These are phyloP conservation scores for Backusella sp. DNA, from an alignment of 192 early-diverging fungal species.

Conservation along the genomic window DNA sequence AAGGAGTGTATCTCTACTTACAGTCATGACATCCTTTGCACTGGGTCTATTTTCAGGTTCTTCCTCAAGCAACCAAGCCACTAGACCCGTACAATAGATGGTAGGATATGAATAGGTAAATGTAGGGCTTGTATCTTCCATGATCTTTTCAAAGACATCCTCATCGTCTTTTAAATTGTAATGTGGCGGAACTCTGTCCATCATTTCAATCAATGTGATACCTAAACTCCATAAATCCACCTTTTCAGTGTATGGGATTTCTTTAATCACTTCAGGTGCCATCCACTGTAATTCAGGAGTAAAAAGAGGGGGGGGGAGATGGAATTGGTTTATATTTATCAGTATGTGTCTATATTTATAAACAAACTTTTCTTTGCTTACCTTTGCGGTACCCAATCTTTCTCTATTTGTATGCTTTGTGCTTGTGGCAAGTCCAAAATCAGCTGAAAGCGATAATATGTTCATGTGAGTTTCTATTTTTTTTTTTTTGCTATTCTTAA, in stretches of 20 bases:
- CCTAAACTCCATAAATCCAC: conserved; percentile 38
- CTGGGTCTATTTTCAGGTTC: conserved; percentile 25
- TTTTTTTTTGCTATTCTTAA: background rate
- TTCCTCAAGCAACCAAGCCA: conserved; percentile 36
- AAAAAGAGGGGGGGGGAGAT: background rate
- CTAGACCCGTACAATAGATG: conserved; percentile 29
- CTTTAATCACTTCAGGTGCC: conserved; percentile 39
- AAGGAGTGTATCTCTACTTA: background rate
- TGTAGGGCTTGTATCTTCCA: conserved; percentile 31
- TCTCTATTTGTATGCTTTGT: conserved; percentile 28
- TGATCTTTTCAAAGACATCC: conserved; percentile 16
- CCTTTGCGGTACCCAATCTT: conserved; percentile 38
- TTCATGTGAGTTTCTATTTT: background rate
- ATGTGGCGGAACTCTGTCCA: conserved; percentile 41
- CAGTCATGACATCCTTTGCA: conserved; percentile 29
- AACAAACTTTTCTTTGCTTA: background rate
- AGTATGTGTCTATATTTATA: background rate
- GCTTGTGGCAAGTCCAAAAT: conserved; percentile 33
- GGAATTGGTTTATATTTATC: background rate
- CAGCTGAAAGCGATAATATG: conserved; percentile 9
- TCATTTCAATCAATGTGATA: conserved; percentile 41
- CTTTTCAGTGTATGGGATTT: conserved; percentile 29
- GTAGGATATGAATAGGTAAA: conserved; percentile 33
- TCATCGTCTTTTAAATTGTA: conserved; percentile 29
- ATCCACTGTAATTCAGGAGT: conserved; percentile 22